Conservation (phyloP, 139 green algal species). For the Chlorella sp. region DNA sequence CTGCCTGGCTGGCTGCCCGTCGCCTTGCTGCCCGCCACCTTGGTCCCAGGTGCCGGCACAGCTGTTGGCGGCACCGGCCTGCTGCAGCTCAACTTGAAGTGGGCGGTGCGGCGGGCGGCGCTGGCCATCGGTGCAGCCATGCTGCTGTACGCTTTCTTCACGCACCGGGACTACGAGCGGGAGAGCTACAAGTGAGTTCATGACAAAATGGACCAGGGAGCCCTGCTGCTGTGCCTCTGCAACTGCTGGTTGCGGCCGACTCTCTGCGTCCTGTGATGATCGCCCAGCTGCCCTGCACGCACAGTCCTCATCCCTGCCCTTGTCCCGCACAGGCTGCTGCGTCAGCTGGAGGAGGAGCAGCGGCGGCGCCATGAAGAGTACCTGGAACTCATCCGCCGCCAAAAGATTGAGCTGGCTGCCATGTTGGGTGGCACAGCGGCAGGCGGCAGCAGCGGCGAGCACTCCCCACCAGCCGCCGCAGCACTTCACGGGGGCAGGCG, state of each 20-base stretch:
- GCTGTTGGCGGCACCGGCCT: not conserved
- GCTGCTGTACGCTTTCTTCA: not conserved
- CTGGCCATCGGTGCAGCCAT: not conserved
- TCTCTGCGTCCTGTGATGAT: no score
- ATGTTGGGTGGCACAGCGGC: not conserved
- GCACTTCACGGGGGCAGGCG: no score
- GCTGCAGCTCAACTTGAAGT: constrained; percentile 28
- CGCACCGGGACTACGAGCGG: constrained; percentile 35
- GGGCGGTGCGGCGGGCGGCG: constrained; percentile 11
- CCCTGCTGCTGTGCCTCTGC: no score
- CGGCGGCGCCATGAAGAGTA: constrained; percentile 6
- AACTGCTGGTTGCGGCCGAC: no score
- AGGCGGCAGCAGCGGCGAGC: not conserved
- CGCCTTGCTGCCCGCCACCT: no score
- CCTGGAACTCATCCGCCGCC: not conserved
- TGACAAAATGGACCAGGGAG: no score
- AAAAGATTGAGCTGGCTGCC: constrained; percentile 25
- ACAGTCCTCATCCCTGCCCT: not conserved
- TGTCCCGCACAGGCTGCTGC: not conserved
- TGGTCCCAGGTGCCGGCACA: not conserved
- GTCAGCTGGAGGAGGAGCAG: constrained; percentile 9
- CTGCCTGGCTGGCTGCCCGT: constrained; percentile 7
- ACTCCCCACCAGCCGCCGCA: no score
- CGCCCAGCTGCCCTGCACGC: no score
- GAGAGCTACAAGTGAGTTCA: constrained; percentile 29